Evolutionary conservation across 108 stramenopile species (phyloP), one percentile per base, ranked within the genome.

Genomic region (Asterionellopsis glacialis): DNA sequence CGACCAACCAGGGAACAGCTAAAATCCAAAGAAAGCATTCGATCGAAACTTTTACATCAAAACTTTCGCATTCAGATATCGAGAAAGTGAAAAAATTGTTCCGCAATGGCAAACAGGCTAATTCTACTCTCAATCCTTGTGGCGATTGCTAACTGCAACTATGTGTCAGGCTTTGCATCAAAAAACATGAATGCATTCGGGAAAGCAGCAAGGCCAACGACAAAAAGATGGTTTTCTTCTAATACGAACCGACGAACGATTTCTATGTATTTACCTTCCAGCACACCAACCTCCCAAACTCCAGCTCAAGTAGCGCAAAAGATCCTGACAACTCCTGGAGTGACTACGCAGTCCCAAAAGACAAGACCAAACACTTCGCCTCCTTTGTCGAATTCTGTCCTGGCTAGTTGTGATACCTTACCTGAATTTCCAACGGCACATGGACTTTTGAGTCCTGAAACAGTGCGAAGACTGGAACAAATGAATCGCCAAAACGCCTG

Each of bases 381-480:
- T 16, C 19, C 22, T 11, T 60, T 76, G 9, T 77, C 76, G 21
- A 55, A 72, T 43, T 84, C 83, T 2, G 81, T 84, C 11, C 49
- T 88, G 41, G 75, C 79, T n/a, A 45, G 49, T 10, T 81, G 73
- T 41, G 77, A 83, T 58, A 81, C 77, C n/a, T 72, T 84, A 11
- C 82, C 85, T 10, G 70, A 60, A 24, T 82, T 85, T 41, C 70
- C 65, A 0, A 85, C 83, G 1, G 85, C 90, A 0, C 90, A 85
- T 55, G 90, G 90, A n/a, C 72, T 91, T 9, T 70, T 91, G 13
- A 81, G 79, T 18, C 90, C 90, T 0, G 86, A 87, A 62, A 85
- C 81, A 1, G 90, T 91, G 39, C 67, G 79, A 57, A 63, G 85
- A 47, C 72, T 91, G 63, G 82, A 79, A 16, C 80, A 88, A 67